Conservation (phyloP, 352 stramenopile species). For the Phytopythium ostracodes region DNA sequence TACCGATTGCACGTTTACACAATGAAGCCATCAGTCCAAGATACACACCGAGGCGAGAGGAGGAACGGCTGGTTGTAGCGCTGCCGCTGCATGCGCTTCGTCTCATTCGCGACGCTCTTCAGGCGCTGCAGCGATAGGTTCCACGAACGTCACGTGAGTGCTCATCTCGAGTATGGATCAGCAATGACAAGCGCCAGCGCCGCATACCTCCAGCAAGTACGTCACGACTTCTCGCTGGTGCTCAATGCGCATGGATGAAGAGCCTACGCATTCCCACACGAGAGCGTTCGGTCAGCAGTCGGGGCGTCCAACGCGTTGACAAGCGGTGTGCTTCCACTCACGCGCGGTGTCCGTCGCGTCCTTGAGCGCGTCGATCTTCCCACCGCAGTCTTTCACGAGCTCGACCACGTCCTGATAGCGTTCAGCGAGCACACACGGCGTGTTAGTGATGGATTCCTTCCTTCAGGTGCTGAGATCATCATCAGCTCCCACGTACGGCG, state of each 20-base stretch:
- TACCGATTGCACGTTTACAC: too few species aligned
- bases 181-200: not conserved
- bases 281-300: not conserved
- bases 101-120: slow-evolving; percentile 50
- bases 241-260: slow-evolving; percentile 22
- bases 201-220: slow-evolving; percentile 57
- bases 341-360: slow-evolving; percentile 24
- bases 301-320: not conserved
- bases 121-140: slow-evolving; percentile 31
- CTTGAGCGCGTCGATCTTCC: slow-evolving; percentile 54
- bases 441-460: not conserved
- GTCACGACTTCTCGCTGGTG: slow-evolving; percentile 71
- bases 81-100: slow-evolving; percentile 76
- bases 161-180: not conserved
- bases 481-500: slow-evolving; percentile 26
- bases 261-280: slow-evolving; percentile 10
- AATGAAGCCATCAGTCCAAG: not conserved
- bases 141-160: not conserved
- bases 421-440: not conserved
- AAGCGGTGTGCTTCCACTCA: slow-evolving; percentile 12
- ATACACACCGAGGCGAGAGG: slow-evolving; percentile 44
- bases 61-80: slow-evolving; percentile 64
- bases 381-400: slow-evolving; percentile 65
- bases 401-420: slow-evolving; percentile 44
- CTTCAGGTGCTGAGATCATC: too few species aligned